Percentiles rank a stretch among this genome's conserved stretches.
phyloP scores from a whole-genome alignment of 495 filamentous ascomycete species.

The Pyrenula massariospora region DNA sequence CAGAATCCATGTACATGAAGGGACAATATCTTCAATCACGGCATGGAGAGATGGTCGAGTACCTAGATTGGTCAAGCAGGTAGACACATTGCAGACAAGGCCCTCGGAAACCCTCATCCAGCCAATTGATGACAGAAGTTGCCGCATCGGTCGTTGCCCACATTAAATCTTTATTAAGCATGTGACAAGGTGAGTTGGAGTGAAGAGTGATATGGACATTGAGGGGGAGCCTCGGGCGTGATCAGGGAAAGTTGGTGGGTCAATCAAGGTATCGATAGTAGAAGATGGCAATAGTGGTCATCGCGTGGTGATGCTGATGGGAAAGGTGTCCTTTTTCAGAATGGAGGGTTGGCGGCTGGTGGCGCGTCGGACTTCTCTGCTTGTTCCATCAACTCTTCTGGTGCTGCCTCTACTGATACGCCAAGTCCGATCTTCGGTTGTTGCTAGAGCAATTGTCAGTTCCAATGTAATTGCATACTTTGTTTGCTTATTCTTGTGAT shows the following conservation, averaged over 20 bases:
- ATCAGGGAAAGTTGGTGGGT: not conserved
- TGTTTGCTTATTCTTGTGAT: too few species aligned
- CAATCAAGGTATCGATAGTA: not conserved
- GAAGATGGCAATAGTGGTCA: not conserved
- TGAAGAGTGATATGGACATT: not conserved
- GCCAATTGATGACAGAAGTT: too few species aligned
- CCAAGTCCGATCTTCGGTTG: constrained; percentile 87
- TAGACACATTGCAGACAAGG: too few species aligned
- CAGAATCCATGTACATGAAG: not conserved
- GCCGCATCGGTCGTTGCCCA: too few species aligned
- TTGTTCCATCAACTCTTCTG: constrained; percentile 85
- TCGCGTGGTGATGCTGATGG: constrained; percentile 7
- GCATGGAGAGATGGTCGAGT: too few species aligned
- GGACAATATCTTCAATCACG: too few species aligned
- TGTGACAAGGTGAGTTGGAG: not conserved
- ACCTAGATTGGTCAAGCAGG: too few species aligned
- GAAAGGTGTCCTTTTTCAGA: constrained; percentile 25
- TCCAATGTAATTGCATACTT: too few species aligned
- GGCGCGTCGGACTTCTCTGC: constrained; percentile 55
- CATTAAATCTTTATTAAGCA: not conserved
- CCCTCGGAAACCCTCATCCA: too few species aligned
- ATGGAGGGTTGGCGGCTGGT: constrained; percentile 37
- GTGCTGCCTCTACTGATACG: constrained; percentile 82
- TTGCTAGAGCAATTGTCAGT: constrained; percentile 50
- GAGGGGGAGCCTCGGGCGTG: not conserved